phyloP scores from a whole-genome alignment of 805 yeast species.

The Yarrowia sp. region DNA sequence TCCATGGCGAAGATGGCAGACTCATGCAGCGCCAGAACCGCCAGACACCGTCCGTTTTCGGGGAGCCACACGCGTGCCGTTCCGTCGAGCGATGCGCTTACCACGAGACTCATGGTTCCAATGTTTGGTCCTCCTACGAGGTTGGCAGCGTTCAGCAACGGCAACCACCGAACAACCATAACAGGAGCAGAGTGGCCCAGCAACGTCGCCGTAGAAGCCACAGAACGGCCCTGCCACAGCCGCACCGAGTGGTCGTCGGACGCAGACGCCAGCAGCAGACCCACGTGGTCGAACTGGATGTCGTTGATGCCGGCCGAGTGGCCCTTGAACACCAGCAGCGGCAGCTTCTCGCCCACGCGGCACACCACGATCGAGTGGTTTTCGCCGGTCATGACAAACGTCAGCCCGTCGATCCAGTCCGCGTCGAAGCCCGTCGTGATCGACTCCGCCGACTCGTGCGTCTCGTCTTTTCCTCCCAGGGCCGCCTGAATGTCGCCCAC shows the following conservation, averaged over 20 bases:
- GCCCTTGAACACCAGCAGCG: slow-evolving; percentile 57
- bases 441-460: background rate
- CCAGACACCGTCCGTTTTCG: slow-evolving; percentile 37
- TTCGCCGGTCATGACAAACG: slow-evolving; percentile 68
- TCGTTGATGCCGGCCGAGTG: slow-evolving; percentile 60
- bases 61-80: slow-evolving; percentile 67
- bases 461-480: background rate
- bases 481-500: slow-evolving; percentile 18
- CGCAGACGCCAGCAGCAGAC: slow-evolving; percentile 63
- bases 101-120: slow-evolving; percentile 34
- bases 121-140: background rate
- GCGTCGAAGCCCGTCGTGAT: slow-evolving; percentile 37
- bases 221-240: slow-evolving; percentile 73
- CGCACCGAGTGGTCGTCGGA: slow-evolving; percentile 74
- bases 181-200: slow-evolving; percentile 36
- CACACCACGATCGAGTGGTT: slow-evolving; percentile 56
- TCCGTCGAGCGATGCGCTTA: slow-evolving; percentile 70
- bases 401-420: slow-evolving; percentile 69
- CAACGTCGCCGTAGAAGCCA: slow-evolving; percentile 39
- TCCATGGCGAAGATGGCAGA: slow-evolving; percentile 55
- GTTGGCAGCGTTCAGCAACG: slow-evolving; percentile 23
- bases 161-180: slow-evolving; percentile 32
- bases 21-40: slow-evolving; percentile 46
- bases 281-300: slow-evolving; percentile 52
- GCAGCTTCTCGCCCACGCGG: slow-evolving; percentile 48